Evolutionary conservation across 768 basidiomycete genomes (phyloP).

Genomic region (Hericium rajendrae): DNA sequence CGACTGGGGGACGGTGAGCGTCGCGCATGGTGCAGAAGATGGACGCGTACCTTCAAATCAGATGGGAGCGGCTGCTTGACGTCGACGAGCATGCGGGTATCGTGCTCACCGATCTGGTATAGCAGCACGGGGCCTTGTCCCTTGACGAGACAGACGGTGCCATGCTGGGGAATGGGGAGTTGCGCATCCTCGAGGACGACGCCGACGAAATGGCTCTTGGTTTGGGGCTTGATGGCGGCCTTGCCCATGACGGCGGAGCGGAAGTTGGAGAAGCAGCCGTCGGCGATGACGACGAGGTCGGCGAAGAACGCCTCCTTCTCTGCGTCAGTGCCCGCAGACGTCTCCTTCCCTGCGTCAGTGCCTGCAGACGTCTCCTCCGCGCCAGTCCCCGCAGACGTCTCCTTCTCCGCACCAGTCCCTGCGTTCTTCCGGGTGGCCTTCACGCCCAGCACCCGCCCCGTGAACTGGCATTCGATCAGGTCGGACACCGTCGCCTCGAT

Average conservation of each 20-base stretch:
- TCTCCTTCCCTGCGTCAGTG: slow-evolving; percentile 29
- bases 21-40: background rate
- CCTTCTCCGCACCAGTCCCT: slow-evolving; percentile 24
- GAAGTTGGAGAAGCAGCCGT: slow-evolving; percentile 95
- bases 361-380: slow-evolving; percentile 30
- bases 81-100: no score
- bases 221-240: slow-evolving; percentile 37
- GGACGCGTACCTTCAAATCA: slow-evolving; percentile 56
- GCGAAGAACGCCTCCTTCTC: slow-evolving; percentile 54
- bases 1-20: slow-evolving; percentile 26
- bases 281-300: slow-evolving; percentile 79
- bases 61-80: slow-evolving; percentile 74
- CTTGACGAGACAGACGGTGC: no score
- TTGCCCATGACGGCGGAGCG: slow-evolving; percentile 54
- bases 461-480: slow-evolving; percentile 49
- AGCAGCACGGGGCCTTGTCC: no score
- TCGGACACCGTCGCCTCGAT: slow-evolving; percentile 80
- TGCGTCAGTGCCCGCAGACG: no score
- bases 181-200: slow-evolving; percentile 68
- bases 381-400: slow-evolving; percentile 23
- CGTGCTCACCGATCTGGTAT: no score
- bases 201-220: slow-evolving; percentile 78
- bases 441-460: slow-evolving; percentile 56
- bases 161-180: slow-evolving; percentile 67
- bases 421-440: slow-evolving; percentile 37